Base-by-base conservation (phyloP, 495 filamentous ascomycete genomes). In the Parathielavia appendiculata region DNA sequence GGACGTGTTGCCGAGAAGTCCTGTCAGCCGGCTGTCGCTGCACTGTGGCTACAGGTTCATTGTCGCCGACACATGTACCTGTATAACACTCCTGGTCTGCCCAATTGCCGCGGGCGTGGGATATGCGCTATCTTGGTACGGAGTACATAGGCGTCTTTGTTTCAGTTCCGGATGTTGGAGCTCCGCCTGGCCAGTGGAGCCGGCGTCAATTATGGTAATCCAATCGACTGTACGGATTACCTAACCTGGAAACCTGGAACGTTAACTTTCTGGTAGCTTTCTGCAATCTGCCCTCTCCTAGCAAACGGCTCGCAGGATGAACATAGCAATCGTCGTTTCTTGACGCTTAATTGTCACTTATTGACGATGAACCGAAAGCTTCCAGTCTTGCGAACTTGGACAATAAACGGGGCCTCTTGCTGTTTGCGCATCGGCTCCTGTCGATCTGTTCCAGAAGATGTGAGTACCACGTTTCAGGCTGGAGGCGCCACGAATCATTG, bases 361-460 rank as follows among this genome's bases (percentile, higher is more conserved):
- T n/a, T n/a, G n/a, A n/a, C n/a, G n/a, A n/a, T n/a, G n/a, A n/a
- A n/a, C n/a, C n/a, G n/a, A n/a, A n/a, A n/a, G n/a, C n/a, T n/a
- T n/a, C n/a, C n/a, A n/a, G n/a, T n/a, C n/a, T n/a, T n/a, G n/a
- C n/a, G n/a, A n/a, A n/a, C n/a, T n/a, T n/a, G n/a, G n/a, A n/a
- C n/a, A n/a, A n/a, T n/a, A n/a, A n/a, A 22, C 16, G 49, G 39
- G 9, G 26, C 9, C 12, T 14, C 16, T 48, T 13, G 32, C 38
- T 39, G 19, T 43, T 32, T 26, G 19, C 43, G 7, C 19, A 8
- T 34, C 44, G 7, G 32, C 30, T 41, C 20, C 51, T 54, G 59
- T 49, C 50, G 54, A 61, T 61, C 59, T 43, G 59, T 61, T 61
- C 59, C 59, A 61, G 54, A 53, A 61, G 49, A 17, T 57, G 59